phyloP scores from a whole-genome alignment of 805 yeast genomes.

The Cyberlindnera subsufficiens region DNA sequence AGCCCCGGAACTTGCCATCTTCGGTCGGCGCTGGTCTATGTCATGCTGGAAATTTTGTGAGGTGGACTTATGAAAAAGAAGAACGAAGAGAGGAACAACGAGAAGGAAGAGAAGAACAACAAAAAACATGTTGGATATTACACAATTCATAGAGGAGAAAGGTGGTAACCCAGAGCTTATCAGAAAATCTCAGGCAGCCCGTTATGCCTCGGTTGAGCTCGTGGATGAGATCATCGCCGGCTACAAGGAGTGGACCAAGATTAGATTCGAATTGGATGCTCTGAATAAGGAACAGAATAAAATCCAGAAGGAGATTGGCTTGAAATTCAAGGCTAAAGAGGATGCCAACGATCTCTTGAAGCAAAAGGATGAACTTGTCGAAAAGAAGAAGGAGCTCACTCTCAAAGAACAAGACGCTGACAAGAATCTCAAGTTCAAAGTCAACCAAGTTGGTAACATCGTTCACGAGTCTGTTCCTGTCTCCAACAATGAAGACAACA shows the following conservation, averaged over 20 bases:
- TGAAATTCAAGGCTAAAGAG: constrained; percentile 89
- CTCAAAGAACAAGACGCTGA: constrained; percentile 79
- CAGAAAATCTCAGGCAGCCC: constrained; percentile 83
- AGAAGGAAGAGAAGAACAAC: background rate
- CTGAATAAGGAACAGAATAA: constrained; percentile 83
- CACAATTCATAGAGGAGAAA: constrained; percentile 88
- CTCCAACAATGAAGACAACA: constrained; percentile 85
- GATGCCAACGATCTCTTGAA: constrained; percentile 82
- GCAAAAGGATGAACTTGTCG: constrained; percentile 70
- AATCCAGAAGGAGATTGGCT: constrained; percentile 89
- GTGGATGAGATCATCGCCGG: constrained; percentile 93
- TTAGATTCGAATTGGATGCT: constrained; percentile 86
- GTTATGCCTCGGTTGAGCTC: constrained; percentile 90
- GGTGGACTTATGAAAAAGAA: too few species aligned
- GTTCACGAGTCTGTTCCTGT: constrained; percentile 90
- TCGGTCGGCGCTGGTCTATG: too few species aligned
- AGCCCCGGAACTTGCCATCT: too few species aligned
- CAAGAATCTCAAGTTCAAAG: constrained; percentile 65
- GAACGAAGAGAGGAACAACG: too few species aligned
- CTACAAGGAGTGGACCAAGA: constrained; percentile 88
- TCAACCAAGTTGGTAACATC: constrained; percentile 86
- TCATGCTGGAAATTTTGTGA: too few species aligned
- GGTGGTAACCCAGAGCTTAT: constrained; percentile 94
- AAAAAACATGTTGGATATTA: constrained; percentile 75
- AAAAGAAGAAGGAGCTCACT: constrained; percentile 60